Evolutionary conservation across 78 protist species (phyloP), one percentile per base, ranked within the genome.

Genomic region (Dictyostelium purpureum): DNA sequence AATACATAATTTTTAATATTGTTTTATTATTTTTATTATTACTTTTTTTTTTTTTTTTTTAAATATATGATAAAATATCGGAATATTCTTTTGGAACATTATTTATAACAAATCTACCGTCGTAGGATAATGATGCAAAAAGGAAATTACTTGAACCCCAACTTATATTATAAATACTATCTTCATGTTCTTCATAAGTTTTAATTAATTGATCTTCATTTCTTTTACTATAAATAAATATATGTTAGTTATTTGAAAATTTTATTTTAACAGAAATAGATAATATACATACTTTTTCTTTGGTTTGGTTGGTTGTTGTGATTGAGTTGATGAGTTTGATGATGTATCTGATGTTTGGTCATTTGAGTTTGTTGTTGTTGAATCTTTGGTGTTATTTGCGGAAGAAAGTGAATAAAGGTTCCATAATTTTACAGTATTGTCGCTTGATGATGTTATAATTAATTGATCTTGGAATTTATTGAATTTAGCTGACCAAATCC

Each of bases 161-260:
- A 24, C 79, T 42, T 42, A 90, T 83, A 61, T 61, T 75, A 70
- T 90, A 90, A 3, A 79, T 75, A 65, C 82, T 69, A 52, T 90
- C 94, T 79, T 90, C 94, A 75, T 90, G 94, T 52, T 90, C 89
- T 63, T 90, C 87, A 75, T 75, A 90, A 21, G 77, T 78, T 47
- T 90, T 76, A 26, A 90, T 90, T 35, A 90, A 56, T 70, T 69
- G 65, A 75, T 90, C 94, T 90, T 90, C 94, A 35, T 81, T 90
- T 40, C 76, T 65, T 65, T 90, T 85, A 35, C 90, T 82, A 28
- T 40, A 61, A 28, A 16, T 56, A 31, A 42, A 75, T 75, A 35
- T 33, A 16, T 63, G 18, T 63, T 14, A 31, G 35, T 33, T 28
- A 28, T 31, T 63, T n/a, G n/a, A n/a, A n/a, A n/a, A 16, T 54